Evolutionary conservation across 1,139 yeast species (phyloP).

Genomic region (Pichia sp.): DNA sequence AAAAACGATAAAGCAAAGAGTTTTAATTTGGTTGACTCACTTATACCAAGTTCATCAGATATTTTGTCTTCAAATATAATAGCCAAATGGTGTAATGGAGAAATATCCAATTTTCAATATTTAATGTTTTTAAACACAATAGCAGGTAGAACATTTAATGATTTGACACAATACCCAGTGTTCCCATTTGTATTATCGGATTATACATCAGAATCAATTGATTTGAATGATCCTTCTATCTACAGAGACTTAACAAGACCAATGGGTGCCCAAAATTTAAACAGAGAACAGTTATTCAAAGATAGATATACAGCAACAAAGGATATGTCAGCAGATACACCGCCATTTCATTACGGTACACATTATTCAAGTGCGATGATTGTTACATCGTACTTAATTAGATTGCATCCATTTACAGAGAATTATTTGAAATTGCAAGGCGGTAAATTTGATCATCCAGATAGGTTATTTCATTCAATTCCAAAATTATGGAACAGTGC

Average conservation of each 20-base stretch:
- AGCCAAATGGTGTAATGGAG: conserved; percentile 65
- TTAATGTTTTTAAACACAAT: conserved; percentile 70
- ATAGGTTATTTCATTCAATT: conserved; percentile 65
- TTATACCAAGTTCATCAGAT: conserved; percentile 31
- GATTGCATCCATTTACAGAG: conserved; percentile 73
- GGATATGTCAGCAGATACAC: conserved; percentile 39
- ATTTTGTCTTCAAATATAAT: conserved; percentile 45
- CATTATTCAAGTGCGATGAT: conserved; percentile 93
- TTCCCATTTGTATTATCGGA: conserved; percentile 89
- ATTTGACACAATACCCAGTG: conserved; percentile 80
- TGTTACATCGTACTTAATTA: conserved; percentile 67
- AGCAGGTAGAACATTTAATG: conserved; percentile 84
- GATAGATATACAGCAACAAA: conserved; percentile 65
- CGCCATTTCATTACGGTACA: conserved; percentile 86
- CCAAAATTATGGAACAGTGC: conserved; percentile 76
- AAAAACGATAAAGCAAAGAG: conserved; percentile 4
- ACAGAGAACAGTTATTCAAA: conserved; percentile 53
- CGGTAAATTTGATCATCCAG: conserved; percentile 83
- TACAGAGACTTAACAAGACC: conserved; percentile 77
- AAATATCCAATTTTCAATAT: conserved; percentile 74
- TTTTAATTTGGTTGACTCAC: conserved; percentile 35
- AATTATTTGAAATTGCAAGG: conserved; percentile 75
- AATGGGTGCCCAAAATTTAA: conserved; percentile 75
- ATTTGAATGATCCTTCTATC: conserved; percentile 50
- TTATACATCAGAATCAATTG: conserved; percentile 58